Conservation (phyloP, 1,284 basidiomycete genomes). For the Ceratobasidium sp. region DNA sequence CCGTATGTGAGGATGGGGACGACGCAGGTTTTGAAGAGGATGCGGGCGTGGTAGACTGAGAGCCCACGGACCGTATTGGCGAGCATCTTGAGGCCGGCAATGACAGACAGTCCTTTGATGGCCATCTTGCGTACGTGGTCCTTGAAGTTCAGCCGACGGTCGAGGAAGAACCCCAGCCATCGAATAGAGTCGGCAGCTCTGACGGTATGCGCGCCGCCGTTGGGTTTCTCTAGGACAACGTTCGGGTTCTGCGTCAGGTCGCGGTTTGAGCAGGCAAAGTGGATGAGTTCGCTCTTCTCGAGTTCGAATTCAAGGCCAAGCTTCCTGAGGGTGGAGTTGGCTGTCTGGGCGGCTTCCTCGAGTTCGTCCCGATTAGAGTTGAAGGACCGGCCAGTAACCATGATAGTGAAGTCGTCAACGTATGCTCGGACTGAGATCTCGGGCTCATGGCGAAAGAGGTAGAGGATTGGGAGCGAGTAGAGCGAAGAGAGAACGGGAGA, state of each 20-base stretch:
- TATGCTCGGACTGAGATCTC: conserved; percentile 6
- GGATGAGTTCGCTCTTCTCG: conserved; percentile 2
- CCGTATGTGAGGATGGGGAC: conserved; percentile 2
- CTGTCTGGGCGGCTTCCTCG: background rate
- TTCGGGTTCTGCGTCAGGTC: background rate
- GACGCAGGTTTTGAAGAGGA: background rate
- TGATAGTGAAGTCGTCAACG: conserved; percentile 21
- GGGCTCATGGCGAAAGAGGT: no score
- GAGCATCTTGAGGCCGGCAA: background rate
- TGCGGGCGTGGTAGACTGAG: background rate
- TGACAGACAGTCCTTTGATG: conserved; percentile 19
- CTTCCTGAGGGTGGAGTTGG: background rate
- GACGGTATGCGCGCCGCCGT: background rate
- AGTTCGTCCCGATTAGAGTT: background rate
- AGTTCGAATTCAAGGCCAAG: conserved; percentile 15
- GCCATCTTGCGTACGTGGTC: conserved; percentile 15
- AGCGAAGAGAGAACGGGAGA: conserved; percentile 35
- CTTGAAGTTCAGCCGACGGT: conserved; percentile 36
- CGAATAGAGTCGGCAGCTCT: background rate
- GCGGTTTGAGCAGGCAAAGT: background rate
- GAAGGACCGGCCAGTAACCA: conserved; percentile 1
- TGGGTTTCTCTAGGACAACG: background rate
- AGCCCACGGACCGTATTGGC: background rate
- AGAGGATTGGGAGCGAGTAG: conserved; percentile 37
- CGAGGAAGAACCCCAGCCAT: conserved; percentile 37